Evolutionary conservation across 345 rosid species (phyloP).

Genomic region (Balakata baccata): DNA sequence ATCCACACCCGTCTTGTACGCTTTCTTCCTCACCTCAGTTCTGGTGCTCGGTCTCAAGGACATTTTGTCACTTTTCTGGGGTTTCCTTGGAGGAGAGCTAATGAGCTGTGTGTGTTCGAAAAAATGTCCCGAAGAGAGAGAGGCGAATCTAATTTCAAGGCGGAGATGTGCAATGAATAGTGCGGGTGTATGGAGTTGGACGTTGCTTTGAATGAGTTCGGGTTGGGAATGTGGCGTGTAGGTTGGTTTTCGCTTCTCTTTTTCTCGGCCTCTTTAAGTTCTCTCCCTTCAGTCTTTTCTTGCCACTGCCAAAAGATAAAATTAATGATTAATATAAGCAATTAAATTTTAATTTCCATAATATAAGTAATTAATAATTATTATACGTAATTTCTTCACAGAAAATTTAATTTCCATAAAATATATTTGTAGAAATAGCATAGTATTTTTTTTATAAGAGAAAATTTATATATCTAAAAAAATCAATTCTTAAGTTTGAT

Average conservation of each 20-base stretch:
- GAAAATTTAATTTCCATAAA: too few species aligned
- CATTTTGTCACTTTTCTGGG: conserved; percentile 16
- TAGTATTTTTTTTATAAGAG: too few species aligned
- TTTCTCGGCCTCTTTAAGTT: background rate
- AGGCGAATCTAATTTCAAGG: background rate
- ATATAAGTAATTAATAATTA: too few species aligned
- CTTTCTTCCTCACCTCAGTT: conserved; percentile 42
- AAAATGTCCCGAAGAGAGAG: conserved; percentile 13
- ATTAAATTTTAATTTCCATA: too few species aligned
- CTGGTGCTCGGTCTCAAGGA: conserved; percentile 41
- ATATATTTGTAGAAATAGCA: too few species aligned
- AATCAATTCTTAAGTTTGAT: too few species aligned
- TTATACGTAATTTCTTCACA: too few species aligned
- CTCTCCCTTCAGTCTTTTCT: background rate
- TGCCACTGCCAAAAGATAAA: background rate
- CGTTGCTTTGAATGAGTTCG: background rate
- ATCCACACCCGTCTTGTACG: conserved; percentile 44
- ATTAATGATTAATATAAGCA: too few species aligned
- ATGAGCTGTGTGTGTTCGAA: conserved; percentile 6
- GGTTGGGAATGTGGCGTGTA: background rate
- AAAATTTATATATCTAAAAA: too few species aligned
- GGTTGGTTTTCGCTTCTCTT: background rate
- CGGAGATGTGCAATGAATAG: background rate
- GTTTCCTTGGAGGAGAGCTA: background rate
- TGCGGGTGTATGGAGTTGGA: background rate